Percentiles rank a stretch among this genome's conserved stretches.
phyloP scores from a whole-genome alignment of 2,329 filamentous ascomycete species.

The Chrysosporium queenslandicum region DNA sequence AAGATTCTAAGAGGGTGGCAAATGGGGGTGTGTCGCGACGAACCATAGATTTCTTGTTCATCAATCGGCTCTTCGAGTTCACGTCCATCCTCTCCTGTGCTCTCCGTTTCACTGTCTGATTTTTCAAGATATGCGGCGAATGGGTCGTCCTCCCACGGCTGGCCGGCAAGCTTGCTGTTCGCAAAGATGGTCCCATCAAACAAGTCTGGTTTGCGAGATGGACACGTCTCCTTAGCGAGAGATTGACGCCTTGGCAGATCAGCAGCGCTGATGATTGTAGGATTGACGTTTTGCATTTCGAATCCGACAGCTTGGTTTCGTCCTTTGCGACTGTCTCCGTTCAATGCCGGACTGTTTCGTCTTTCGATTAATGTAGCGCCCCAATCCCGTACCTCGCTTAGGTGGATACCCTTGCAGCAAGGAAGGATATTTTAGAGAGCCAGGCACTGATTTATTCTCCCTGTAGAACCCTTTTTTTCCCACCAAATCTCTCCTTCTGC shows the following conservation, averaged over 20 bases:
- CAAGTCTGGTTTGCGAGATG: constrained; percentile 27
- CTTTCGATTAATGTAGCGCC: not conserved
- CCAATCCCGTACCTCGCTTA: not conserved
- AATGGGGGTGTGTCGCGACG: not conserved
- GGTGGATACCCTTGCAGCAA: not conserved
- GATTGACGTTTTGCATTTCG: constrained; percentile 63
- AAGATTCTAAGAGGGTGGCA: not conserved
- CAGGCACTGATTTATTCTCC: not conserved
- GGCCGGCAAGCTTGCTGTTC: not conserved
- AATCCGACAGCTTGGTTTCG: constrained; percentile 23
- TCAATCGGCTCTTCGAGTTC: constrained; percentile 75
- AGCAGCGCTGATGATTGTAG: constrained; percentile 76
- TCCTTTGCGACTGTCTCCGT: not conserved
- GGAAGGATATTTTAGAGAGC: not conserved
- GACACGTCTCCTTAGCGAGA: constrained; percentile 30
- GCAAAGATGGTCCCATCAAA: constrained; percentile 41
- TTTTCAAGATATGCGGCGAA: constrained; percentile 36
- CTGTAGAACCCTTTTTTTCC: not conserved
- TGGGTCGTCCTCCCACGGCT: constrained; percentile 38
- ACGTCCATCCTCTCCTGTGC: constrained; percentile 42
- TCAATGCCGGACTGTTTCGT: not conserved
- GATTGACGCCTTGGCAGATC: constrained; percentile 71
- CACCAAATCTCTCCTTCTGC: not conserved
- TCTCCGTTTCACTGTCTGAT: not conserved
- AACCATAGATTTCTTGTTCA: constrained; percentile 93